Percentiles rank a stretch among this genome's conserved stretches.
Conservation (phyloP, 768 basidiomycete species). For the Termitomyces sp. region DNA sequence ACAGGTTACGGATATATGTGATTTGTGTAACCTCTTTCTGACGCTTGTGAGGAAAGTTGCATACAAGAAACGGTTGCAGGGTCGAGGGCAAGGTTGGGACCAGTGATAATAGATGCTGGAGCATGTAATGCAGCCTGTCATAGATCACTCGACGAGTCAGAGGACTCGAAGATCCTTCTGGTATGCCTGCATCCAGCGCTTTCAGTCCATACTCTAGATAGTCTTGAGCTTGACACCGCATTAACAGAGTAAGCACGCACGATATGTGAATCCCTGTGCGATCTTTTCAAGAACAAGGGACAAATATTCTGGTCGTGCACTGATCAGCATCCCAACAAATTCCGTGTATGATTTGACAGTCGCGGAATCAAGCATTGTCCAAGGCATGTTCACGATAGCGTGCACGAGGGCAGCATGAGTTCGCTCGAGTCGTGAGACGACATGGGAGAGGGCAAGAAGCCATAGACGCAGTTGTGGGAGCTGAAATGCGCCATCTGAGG, state of each 20-base stretch:
- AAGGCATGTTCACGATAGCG: conserved; percentile 83
- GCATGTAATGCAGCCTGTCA: conserved; percentile 79
- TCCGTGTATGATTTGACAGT: conserved; percentile 88
- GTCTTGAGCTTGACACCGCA: neutral
- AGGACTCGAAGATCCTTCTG: conserved; percentile 64
- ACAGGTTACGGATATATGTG: conserved; percentile 87
- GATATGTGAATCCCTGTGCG: conserved; percentile 84
- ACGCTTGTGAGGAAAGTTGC: conserved; percentile 91
- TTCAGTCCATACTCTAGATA: conserved; percentile 69
- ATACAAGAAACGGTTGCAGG: conserved; percentile 78
- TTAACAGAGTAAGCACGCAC: conserved; percentile 44
- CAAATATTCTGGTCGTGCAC: conserved; percentile 89
- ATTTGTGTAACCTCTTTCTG: conserved; percentile 76
- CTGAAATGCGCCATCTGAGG: conserved; percentile 30
- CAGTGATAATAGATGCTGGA: conserved; percentile 83
- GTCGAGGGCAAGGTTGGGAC: conserved; percentile 90
- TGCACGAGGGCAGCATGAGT: conserved; percentile 78
- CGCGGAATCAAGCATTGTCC: conserved; percentile 84
- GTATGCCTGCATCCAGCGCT: conserved; percentile 50
- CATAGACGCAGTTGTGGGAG: conserved; percentile 67
- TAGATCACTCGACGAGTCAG: conserved; percentile 83
- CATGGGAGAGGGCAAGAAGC: conserved; percentile 86
- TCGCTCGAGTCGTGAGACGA: conserved; percentile 85
- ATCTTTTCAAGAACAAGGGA: conserved; percentile 79
- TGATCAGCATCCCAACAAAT: conserved; percentile 89